A percentile compares a stretch with the other conserved stretches of the same genome.
Conservation (phyloP, 495 filamentous ascomycete genomes). For the Neurospora africana region DNA sequence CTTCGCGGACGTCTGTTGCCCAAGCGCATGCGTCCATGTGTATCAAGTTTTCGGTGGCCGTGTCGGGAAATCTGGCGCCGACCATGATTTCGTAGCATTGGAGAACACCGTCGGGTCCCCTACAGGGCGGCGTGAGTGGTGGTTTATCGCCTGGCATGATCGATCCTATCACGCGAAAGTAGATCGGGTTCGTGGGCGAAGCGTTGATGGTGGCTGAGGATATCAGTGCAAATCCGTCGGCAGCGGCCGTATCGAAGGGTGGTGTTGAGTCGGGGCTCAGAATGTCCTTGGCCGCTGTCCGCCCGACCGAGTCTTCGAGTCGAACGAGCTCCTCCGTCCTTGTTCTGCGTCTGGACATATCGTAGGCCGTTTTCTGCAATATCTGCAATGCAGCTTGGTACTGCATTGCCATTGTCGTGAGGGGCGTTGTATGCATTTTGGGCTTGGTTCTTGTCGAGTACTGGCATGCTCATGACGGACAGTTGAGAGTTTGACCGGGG, state of each 20-base stretch:
- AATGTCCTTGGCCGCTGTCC: not conserved
- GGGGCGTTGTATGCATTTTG: not conserved
- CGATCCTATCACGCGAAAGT: not conserved
- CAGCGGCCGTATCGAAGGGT: not conserved
- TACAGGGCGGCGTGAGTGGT: not conserved
- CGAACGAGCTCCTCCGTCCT: not conserved
- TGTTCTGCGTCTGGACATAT: not conserved
- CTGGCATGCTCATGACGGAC: not conserved
- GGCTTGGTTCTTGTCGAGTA: not conserved
- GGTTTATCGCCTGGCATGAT: not conserved
- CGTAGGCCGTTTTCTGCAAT: not conserved
- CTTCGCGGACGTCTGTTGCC: not conserved
- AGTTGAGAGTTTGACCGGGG: not conserved
- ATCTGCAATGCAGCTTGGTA: not conserved
- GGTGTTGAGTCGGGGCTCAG: not conserved
- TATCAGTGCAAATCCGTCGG: not conserved
- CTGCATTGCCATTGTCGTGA: not conserved
- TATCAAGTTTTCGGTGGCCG: not conserved
- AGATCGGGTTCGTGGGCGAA: not conserved
- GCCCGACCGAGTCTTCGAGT: not conserved
- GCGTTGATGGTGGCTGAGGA: not conserved
- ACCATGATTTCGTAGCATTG: not conserved
- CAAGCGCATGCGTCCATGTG: not conserved
- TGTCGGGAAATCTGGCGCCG: not conserved
- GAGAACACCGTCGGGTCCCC: not conserved